Base-by-base conservation (phyloP, 495 filamentous ascomycete species). In the Chlorociboria aeruginascens region DNA sequence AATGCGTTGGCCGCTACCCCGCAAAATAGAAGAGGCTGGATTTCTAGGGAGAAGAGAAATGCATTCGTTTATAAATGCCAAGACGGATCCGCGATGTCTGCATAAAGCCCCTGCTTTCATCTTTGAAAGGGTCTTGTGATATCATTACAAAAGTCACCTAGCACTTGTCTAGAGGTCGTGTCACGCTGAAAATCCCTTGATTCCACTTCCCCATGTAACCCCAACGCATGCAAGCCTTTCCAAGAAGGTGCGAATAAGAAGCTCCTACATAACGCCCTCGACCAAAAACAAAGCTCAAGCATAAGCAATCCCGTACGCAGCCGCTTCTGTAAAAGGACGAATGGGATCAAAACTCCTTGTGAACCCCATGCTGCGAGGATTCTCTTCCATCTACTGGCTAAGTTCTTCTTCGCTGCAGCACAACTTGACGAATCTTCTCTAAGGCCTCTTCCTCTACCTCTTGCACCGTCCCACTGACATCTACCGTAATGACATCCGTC, bases 401-500 rank as follows among this genome's bases (percentile, higher is more conserved):
- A 25, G 20, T 4, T 4, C 20, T 25, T 25, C 20, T 25, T 25
- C 20, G 4, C 20, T 25, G 29, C n/a, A 46, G 4, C 39, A 57
- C 17, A 7, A 51, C 54, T 17, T 53, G 36, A 8, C 39, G 35
- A 14, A 83, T 81, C 52, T 74, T 69, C 35, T 72, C 63, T 20
- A 83, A 58, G 3, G 85, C 79, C 40, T 79, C 71, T 13, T 67
- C 66, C 67, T 84, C 73, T 32, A 97, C 87, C 40, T 78, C 71
- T 17, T 75, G 76, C 49, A 73, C 63, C 9, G 76, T 64, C 1
- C 71, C 78, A 52, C 75, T 75, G 34, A 92, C 89, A 66, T 95
- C 84, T 38, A 98, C 72, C 40, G 75, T 79, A 42, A 95, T 73
- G 49, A 89, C 85, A 66, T 98, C 92, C 57, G 72, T 76, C 68